Evolutionary conservation across 23 red algal genomes (phyloP), one percentile per base, ranked within the genome.

Genomic region (Gracilariopsis chorda): DNA sequence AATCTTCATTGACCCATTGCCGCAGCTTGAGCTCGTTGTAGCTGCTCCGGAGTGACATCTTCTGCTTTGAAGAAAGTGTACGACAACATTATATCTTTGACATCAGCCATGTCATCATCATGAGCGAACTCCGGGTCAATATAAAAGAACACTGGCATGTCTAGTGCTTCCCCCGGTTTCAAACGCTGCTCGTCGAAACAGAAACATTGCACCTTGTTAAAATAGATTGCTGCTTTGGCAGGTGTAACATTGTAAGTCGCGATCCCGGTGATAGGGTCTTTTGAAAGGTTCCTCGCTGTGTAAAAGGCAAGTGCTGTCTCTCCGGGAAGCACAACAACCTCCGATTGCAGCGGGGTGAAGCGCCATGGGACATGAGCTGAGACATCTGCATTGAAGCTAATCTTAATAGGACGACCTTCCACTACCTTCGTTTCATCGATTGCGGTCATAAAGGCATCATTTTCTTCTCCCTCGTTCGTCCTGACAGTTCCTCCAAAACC

Each of bases 181-280:
- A 99, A 63, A 3, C 94, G 88, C 58, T 99, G 97, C 65, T 99
- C 97, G 61, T 99, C 97, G 77, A 99, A 99, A 67, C 97, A 99
- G 84, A 99, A 99, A 37, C 97, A 99, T 80, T 99, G 97, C 23
- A 99, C 93, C 70, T 99, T 99, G 84, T 99, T 99, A 62, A 99
- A 99, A 57, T 99, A 99, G 23, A 95, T 80, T 25, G 92, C 97
- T 13, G 93, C 97, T 79, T 99, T 99, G 17, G 93, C 88, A 3
- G 97, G 97, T 12, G 88, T 87, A 21, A 99, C 93, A 78, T 99
- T 99, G 85, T 99, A 99, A 10, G 97, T 99, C 7, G 93, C 93
- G 5, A 99, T 94, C 28, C 97, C 97, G 12, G 82, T 92, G 14
- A 99, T 75, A 17, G 90, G 84, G 49, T 96, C 83, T 32, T 83